A percentile compares a stretch with the other conserved stretches of the same genome.
phyloP scores from a whole-genome alignment of 1,284 basidiomycete species.

The Leccinum solheimii region DNA sequence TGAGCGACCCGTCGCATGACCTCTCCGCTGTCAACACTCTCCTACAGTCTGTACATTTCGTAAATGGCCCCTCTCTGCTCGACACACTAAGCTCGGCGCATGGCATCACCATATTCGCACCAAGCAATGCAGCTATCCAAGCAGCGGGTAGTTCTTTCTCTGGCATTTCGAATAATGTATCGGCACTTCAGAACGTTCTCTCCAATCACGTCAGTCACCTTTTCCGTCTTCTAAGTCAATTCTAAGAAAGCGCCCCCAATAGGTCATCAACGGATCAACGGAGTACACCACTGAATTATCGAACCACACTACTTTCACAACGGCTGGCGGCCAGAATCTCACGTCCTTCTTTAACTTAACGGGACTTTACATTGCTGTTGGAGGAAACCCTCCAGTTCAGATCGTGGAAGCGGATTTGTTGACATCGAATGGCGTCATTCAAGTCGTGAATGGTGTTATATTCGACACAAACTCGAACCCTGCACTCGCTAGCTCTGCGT shows the following conservation, averaged over 20 bases:
- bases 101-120: constrained; percentile 76
- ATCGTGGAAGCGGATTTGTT: constrained; percentile 68
- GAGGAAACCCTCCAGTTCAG: constrained; percentile 50
- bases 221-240: not conserved
- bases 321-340: constrained; percentile 62
- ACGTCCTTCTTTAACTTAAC: constrained; percentile 56
- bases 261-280: constrained; percentile 70
- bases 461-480: constrained; percentile 52
- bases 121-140: constrained; percentile 52
- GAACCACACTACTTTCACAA: constrained; percentile 41
- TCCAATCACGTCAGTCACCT: constrained; percentile 58
- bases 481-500: constrained; percentile 59
- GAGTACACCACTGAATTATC: constrained; percentile 61
- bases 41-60: constrained; percentile 19
- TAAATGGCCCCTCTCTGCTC: constrained; percentile 40
- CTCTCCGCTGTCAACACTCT: constrained; percentile 31
- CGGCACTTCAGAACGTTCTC: constrained; percentile 49
- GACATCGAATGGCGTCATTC: constrained; percentile 70
- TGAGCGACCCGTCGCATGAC: constrained; percentile 35
- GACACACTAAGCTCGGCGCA: constrained; percentile 39
- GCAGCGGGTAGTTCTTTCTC: constrained; percentile 37
- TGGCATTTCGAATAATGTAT: constrained; percentile 45
- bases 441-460: constrained; percentile 67
- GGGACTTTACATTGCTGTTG: constrained; percentile 60
- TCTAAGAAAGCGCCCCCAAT: not conserved